Percentiles rank a stretch among this genome's conserved stretches.
Conservation (phyloP, 2,329 filamentous ascomycete species). For the Pezicula neosporulosa region DNA sequence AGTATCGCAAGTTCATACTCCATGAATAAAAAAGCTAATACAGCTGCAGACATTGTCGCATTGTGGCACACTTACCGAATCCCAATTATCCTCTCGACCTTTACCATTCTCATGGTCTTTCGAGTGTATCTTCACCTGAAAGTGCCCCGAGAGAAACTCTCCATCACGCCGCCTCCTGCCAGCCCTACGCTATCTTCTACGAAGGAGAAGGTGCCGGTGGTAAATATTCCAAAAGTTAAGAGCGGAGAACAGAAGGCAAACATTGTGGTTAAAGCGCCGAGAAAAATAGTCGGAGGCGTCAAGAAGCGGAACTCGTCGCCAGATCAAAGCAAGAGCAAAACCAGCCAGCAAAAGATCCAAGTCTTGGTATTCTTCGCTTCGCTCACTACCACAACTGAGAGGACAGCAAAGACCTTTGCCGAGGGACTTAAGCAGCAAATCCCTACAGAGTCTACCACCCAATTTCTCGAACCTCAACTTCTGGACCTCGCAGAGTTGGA, state of each 20-base stretch:
- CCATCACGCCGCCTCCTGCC: conserved; percentile 22
- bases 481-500: conserved; percentile 83
- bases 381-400: conserved; percentile 78
- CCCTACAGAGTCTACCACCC: conserved; percentile 24
- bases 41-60: conserved; percentile 20
- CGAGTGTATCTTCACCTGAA: conserved; percentile 29
- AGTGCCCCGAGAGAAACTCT: conserved; percentile 25
- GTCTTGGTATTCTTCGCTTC: conserved; percentile 87
- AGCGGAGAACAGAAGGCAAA: conserved; percentile 16
- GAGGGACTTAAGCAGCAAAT: conserved; percentile 44
- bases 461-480: conserved; percentile 56
- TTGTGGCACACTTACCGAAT: conserved; percentile 45
- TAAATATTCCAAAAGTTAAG: background rate
- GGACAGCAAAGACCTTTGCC: conserved; percentile 62
- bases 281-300: conserved; percentile 31
- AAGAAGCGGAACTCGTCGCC: conserved; percentile 21
- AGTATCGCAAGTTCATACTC: background rate
- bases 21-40: background rate
- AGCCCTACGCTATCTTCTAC: conserved; percentile 16
- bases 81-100: conserved; percentile 36
- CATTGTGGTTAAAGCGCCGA: conserved; percentile 28
- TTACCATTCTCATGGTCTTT: conserved; percentile 31
- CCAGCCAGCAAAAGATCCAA: conserved; percentile 51
- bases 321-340: conserved; percentile 29
- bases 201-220: conserved; percentile 17